Base-by-base conservation (phyloP, 116 monocot genomes). In the Cymodocea nodosa region DNA sequence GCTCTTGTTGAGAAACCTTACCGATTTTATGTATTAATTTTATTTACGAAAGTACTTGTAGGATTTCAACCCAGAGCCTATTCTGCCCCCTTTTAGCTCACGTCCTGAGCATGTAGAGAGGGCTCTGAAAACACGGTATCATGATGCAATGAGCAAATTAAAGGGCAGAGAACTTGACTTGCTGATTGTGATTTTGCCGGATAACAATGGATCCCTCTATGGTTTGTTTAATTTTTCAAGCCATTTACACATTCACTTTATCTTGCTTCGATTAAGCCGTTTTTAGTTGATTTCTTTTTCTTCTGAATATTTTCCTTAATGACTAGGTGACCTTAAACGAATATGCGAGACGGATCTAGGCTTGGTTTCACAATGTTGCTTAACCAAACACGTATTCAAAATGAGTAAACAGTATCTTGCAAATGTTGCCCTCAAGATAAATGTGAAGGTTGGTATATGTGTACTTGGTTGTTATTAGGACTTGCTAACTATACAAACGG, bases 271-370 rank as follows among this genome's bases (percentile, higher is more conserved):
- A 13, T 0, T 15, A 10, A 49, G 24, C 37, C 44, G 8, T 44
- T 1, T 50, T 7, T 10, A 15, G 7, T 18, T 62, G 4, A 10
- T 48, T 64, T 44, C 14, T 17, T 10, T 11, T 48, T 49, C 13
- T 48, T 64, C 13, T 49, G 44, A 24, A 10, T 44, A 23, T 44
- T 37, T 59, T 1, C 12, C 44, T 44, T 44, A 1, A 44, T 11
- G n/a, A 6, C 13, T 67, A 95, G 90, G 90, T 55, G 85, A 90
- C 61, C 56, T 95, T 30, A 95, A 95, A 75, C 69, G 95, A 2
- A 90, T 95, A 0, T 95, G 95, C 70, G 95, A 95, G 77, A 95
- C 95, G 10, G 94, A 94, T 70, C 80, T 94, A 66, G 94, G 90
- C 19, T 59, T 95, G 59, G 90, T 95, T 36, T 90, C 95, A 55